Evolutionary conservation across 78 protist genomes (phyloP).

Genomic region (Isochrysis galbana): DNA sequence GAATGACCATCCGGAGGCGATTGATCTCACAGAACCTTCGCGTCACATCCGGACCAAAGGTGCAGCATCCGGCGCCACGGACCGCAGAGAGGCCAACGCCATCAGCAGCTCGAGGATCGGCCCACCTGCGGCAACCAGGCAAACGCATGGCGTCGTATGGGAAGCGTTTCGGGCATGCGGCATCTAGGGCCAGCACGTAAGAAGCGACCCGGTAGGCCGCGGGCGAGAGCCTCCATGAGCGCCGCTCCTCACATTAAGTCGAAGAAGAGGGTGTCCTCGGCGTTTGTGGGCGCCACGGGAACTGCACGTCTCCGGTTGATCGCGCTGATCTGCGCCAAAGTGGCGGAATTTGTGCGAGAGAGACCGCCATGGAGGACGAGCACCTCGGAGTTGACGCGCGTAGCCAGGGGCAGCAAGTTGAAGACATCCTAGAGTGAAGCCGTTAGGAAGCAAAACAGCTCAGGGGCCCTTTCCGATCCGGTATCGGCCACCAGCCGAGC

Average conservation of each 20-base stretch:
- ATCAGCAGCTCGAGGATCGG: background rate
- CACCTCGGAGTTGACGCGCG: constrained; percentile 13
- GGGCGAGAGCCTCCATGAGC: too few species aligned
- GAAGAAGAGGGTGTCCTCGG: constrained; percentile 7
- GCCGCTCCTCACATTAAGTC: background rate
- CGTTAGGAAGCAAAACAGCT: too few species aligned
- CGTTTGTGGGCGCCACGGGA: background rate
- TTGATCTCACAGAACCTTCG: constrained; percentile 1
- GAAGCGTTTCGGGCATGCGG: too few species aligned
- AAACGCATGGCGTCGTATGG: too few species aligned
- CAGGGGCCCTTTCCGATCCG: too few species aligned
- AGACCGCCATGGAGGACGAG: constrained; percentile 39
- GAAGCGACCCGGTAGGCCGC: too few species aligned
- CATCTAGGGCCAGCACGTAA: too few species aligned
- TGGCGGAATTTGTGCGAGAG: background rate
- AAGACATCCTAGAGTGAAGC: too few species aligned
- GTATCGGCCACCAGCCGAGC: background rate
- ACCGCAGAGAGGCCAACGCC: background rate
- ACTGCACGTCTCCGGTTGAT: background rate
- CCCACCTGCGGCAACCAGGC: too few species aligned
- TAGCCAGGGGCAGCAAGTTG: constrained; percentile 51
- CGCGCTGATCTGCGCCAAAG: background rate
- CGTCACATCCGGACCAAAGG: constrained; percentile 15
- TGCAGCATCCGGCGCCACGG: background rate
- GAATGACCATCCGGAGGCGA: background rate